Base-by-base conservation (phyloP, 2,329 filamentous ascomycete genomes). In the Fusarium sp. region DNA sequence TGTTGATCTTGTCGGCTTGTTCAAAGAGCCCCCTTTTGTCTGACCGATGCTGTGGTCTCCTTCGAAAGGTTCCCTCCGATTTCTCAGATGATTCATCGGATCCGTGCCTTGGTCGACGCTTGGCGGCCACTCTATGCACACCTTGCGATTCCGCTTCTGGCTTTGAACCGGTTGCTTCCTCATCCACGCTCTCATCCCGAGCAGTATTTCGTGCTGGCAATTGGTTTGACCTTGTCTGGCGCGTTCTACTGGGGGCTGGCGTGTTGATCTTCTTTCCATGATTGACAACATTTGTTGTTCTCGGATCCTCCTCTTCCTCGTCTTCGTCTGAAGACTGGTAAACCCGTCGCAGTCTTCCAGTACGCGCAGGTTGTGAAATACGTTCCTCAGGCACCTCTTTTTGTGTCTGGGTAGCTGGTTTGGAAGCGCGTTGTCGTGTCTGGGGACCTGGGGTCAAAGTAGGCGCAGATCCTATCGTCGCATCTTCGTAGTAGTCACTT, bases 401-500 rank as follows among this genome's bases (percentile, higher is more conserved):
- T 13, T 64, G 59, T 5, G 10, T 10, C 29, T 54, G 64, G 6
- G 39, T 14, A 4, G 11, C 41, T 48, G 45, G 14, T 37, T 43
- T 71, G 20, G 60, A 35, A 7, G 41, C 29, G 16, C 27, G 18
- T 57, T 61, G 52, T 29, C 45, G 71, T 9, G 43, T 37, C 31
- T 61, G 67, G 8, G 59, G 45, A 6, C 33, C 65, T 24, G 66
- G 71, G 16, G 63, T 63, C 16, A 33, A 60, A 18, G 65, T 71
- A 43, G 80, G 76, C 6, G 80, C 77, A 50, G 80, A 81, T 59
- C 65, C 77, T 78, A 84, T 83, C 67, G 80, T 81, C n/a, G 83
- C 83, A 71, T 83, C 79, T 31, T 78, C 81, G 65, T 80, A 84
- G 52, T 76, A 80, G 58, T 83, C 81, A 60, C 79, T 83, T 68